Evolutionary conservation across 106 monocot species (phyloP), one percentile per base, ranked within the genome.

Genomic region (Narthecium ossifragum): DNA sequence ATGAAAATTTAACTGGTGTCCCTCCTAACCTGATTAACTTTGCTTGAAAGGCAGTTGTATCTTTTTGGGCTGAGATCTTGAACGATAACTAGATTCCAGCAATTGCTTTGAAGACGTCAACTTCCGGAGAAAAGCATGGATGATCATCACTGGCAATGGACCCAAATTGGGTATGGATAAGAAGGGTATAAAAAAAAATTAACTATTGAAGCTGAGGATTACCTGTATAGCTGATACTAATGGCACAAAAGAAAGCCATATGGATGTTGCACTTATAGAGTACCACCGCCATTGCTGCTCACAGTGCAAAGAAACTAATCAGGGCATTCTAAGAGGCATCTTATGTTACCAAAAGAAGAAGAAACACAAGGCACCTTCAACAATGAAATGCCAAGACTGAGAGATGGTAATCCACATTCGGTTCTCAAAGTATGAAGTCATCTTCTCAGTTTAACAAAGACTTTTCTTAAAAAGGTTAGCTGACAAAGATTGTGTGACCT

Each of bases 91-190:
- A 9, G 23, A 5, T 36, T 10, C 36, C 5, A 36, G 6, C 27
- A 8, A 34, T 52, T 63, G 65, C 33, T 62, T 76, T 7, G 69
- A 61, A 57, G 73, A 73, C 58, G 85, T 76, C 66, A 85, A 67
- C 51, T 85, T 85, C 33, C 85, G 85, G 53, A 85, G 58, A 60
- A 73, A 85, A 40, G 85, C 85, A 54, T 85, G 85, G 69, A 76
- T 22, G 46, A 85, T 60, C 85, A 80, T 70, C 69, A 70, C 85
- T 85, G 26, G 26, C 36, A 61, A 31, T 66, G 26, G 27, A 29
- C 11, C 24, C 22, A 24, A 25, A 51, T 0, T 1, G 2, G 11
- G 51, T 15, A 55, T 28, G 15, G 7, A 31, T 30, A 55, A 55
- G 28, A 25, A 54, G 28, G 4, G 10, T 29, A 55, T 1, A 30